These are phyloP conservation scores for Vittaforma corneae DNA, from an alignment of 371 early-diverging fungal genomes.

Conservation along the genomic window DNA sequence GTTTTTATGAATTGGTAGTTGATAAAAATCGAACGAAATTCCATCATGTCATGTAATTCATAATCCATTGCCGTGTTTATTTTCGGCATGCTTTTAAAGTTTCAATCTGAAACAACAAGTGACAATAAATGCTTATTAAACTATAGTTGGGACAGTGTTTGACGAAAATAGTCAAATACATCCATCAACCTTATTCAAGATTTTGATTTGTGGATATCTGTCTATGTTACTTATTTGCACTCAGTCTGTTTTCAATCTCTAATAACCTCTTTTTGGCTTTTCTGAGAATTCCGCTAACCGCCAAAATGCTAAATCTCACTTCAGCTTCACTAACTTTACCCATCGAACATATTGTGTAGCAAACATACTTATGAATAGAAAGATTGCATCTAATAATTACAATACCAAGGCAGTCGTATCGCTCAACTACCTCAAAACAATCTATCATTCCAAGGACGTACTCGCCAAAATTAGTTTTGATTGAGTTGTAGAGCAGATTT, in stretches of 20 bases:
- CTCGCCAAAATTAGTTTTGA: constrained; percentile 6
- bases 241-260: constrained; percentile 1
- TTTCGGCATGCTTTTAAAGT: not conserved
- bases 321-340: not conserved
- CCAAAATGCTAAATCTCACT: not conserved
- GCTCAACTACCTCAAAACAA: not conserved
- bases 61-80: too few species aligned
- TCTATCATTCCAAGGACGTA: not conserved
- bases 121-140: not conserved
- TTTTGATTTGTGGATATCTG: not conserved
- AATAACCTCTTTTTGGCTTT: constrained; percentile 1
- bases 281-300: constrained; percentile 7
- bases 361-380: not conserved
- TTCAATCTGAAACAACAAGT: not conserved
- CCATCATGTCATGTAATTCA: too few species aligned
- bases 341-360: not conserved
- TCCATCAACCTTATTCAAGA: not conserved
- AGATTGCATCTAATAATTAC: constrained; percentile 1
- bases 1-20: too few species aligned
- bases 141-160: not conserved
- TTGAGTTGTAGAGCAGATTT: not conserved
- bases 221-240: not conserved
- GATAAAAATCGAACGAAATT: too few species aligned
- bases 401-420: not conserved
- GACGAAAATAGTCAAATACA: not conserved